Evolutionary conservation across 2,329 filamentous ascomycete species (phyloP).

Genomic region (Cladophialophora exuberans): DNA sequence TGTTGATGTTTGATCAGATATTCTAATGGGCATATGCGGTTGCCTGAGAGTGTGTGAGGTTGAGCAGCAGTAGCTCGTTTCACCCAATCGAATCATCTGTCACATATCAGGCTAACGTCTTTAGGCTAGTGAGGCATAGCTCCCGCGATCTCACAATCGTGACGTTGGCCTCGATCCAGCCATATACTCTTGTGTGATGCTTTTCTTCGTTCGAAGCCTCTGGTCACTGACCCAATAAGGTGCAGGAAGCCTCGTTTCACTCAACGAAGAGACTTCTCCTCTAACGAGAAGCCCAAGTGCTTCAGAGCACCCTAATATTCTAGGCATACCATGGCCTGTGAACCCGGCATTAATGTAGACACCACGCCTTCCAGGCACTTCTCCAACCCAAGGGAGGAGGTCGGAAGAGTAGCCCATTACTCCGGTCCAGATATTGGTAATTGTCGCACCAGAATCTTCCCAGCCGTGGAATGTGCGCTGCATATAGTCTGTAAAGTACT

Average conservation of each 20-base stretch:
- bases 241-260: conserved; percentile 38
- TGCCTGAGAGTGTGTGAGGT: background rate
- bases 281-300: conserved; percentile 51
- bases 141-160: background rate
- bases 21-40: background rate
- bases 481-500: conserved; percentile 46
- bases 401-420: conserved; percentile 59
- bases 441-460: conserved; percentile 43
- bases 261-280: conserved; percentile 27
- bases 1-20: background rate
- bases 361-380: conserved; percentile 47
- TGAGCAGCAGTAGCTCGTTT: background rate
- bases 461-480: conserved; percentile 42
- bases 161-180: conserved; percentile 20
- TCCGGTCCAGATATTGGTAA: conserved; percentile 45
- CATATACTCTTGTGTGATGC: conserved; percentile 25
- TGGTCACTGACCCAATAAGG: conserved; percentile 40
- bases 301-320: conserved; percentile 58
- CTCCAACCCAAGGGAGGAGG: conserved; percentile 57
- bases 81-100: background rate
- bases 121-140: background rate
- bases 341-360: conserved; percentile 64
- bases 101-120: background rate
- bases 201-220: conserved; percentile 30
- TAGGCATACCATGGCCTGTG: conserved; percentile 70